Conservation (phyloP, 2,329 filamentous ascomycete genomes). For the Coniochaeta hoffmannii region DNA sequence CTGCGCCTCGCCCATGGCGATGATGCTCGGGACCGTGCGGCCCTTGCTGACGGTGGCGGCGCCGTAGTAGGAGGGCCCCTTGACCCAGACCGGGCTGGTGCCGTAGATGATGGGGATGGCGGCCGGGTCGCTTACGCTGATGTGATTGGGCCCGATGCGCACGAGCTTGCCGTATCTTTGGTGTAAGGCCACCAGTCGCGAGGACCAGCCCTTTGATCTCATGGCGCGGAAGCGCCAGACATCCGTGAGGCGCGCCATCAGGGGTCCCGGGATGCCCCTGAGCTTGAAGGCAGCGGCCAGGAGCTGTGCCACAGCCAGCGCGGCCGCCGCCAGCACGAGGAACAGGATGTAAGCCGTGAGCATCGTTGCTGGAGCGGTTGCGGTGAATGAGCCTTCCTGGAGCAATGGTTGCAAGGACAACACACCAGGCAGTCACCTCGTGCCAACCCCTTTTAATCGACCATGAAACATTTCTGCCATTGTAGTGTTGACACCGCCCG, state of each 20-base stretch:
- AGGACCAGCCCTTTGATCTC: constrained; percentile 4
- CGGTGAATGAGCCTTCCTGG: not conserved
- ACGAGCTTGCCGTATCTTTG: constrained; percentile 6
- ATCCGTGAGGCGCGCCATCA: constrained; percentile 5
- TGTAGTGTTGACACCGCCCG: not conserved
- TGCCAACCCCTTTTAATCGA: not conserved
- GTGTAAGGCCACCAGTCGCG: constrained; percentile 4
- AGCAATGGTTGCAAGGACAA: not conserved
- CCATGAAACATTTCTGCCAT: not conserved
- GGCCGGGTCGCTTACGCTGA: constrained; percentile 8
- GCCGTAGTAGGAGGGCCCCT: constrained; percentile 7
- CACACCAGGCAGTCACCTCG: not conserved
- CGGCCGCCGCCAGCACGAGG: constrained; percentile 1
- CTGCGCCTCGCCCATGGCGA: constrained; percentile 7
- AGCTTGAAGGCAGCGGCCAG: not conserved
- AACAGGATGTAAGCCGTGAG: constrained; percentile 4
- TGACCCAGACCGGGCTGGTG: constrained; percentile 7
- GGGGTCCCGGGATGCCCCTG: constrained; percentile 3
- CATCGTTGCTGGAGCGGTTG: not conserved
- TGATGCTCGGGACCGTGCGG: constrained; percentile 6
- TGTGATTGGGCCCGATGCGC: constrained; percentile 6
- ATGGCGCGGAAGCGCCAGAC: constrained; percentile 7
- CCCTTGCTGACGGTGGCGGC: constrained; percentile 7
- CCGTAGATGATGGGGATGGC: constrained; percentile 9
- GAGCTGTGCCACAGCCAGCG: constrained; percentile 3